phyloP scores from a whole-genome alignment of 2,329 filamentous ascomycete genomes.

The Fusarium circinatum region DNA sequence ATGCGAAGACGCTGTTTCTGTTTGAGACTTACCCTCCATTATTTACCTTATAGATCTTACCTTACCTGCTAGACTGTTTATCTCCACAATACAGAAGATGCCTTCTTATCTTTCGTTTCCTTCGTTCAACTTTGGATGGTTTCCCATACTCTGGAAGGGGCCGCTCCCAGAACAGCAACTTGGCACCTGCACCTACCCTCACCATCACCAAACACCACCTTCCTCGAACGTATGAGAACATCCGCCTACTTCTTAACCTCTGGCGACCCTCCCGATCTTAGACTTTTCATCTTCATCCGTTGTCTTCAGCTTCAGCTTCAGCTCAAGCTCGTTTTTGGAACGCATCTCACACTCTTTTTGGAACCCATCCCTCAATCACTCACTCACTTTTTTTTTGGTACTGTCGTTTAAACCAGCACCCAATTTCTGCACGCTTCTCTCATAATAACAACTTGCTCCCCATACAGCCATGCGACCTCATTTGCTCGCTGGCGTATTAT shows the following conservation, averaged over 20 bases:
- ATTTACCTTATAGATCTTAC: background rate
- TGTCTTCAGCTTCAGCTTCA: conserved; percentile 36
- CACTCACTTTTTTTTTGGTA: conserved; percentile 48
- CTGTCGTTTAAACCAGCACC: conserved; percentile 47
- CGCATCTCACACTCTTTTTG: conserved; percentile 47
- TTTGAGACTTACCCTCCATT: background rate
- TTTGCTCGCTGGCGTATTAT: conserved; percentile 15
- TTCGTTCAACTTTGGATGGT: background rate
- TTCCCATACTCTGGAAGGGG: background rate
- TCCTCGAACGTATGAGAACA: background rate
- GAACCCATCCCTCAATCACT: conserved; percentile 37
- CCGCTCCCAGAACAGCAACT: background rate
- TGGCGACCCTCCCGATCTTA: background rate
- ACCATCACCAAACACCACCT: background rate
- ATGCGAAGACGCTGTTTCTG: background rate
- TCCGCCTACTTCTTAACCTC: background rate
- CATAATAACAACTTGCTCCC: conserved; percentile 18
- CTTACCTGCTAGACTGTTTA: background rate
- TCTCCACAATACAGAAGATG: background rate
- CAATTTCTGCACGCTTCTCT: conserved; percentile 15
- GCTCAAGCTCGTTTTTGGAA: conserved; percentile 40
- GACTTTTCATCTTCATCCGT: conserved; percentile 28
- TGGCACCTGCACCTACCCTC: background rate
- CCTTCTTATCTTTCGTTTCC: background rate
- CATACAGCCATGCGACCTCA: conserved; percentile 39